These are phyloP conservation scores for Madurella mycetomatis DNA, from an alignment of 2,329 filamentous ascomycete genomes.

Conservation along the genomic window DNA sequence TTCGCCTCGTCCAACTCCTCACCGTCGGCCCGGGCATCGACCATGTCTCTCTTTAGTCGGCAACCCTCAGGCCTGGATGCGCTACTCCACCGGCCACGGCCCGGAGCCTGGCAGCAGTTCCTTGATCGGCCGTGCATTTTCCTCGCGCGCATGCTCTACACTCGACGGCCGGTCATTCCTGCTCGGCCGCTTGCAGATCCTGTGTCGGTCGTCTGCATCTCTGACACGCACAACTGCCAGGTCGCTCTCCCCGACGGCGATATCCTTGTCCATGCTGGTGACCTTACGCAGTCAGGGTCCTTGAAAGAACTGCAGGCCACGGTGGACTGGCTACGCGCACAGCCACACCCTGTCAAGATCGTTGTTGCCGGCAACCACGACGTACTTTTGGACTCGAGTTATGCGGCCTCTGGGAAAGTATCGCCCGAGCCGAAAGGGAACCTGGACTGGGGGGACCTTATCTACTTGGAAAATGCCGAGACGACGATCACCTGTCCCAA, in stretches of 20 bases:
- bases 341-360: constrained; percentile 41
- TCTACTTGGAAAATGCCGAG: constrained; percentile 32
- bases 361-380: constrained; percentile 41
- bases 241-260: constrained; percentile 37
- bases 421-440: neutral
- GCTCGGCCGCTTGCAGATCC: neutral
- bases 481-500: constrained; percentile 26
- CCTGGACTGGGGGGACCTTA: constrained; percentile 4
- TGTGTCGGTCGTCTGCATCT: constrained; percentile 2
- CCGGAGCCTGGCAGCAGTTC: too few species aligned
- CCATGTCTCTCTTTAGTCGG: too few species aligned
- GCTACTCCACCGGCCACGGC: too few species aligned
- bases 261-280: constrained; percentile 45
- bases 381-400: neutral
- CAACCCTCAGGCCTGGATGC: too few species aligned
- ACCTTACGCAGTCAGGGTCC: constrained; percentile 44
- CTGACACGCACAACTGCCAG: constrained; percentile 6
- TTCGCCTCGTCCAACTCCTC: too few species aligned
- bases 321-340: constrained; percentile 39
- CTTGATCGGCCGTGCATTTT: too few species aligned
- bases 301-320: constrained; percentile 25
- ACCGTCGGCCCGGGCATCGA: too few species aligned
- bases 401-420: neutral
- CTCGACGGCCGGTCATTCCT: too few species aligned
- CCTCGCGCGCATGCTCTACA: too few species aligned